phyloP scores from a whole-genome alignment of 73 alveolate genomes.

The Paramecium caudatum region DNA sequence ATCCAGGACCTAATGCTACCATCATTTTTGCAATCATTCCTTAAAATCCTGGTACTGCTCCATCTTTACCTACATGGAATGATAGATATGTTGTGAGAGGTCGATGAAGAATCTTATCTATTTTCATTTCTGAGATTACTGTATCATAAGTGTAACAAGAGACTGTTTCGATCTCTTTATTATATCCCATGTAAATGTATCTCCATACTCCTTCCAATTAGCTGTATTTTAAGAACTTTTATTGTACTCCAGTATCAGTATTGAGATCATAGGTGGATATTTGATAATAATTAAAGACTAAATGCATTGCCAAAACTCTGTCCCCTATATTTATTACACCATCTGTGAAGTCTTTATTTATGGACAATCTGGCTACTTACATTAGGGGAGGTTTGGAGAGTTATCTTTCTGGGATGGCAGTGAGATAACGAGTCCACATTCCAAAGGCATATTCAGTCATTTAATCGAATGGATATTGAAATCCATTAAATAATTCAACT shows the following conservation, averaged over 20 bases:
- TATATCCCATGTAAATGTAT: slow-evolving; percentile 63
- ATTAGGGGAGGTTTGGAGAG: slow-evolving; percentile 13
- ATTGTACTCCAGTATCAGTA: slow-evolving; percentile 13
- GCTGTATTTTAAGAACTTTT: background rate
- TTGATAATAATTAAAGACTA: slow-evolving; percentile 20
- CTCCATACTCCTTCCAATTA: slow-evolving; percentile 60
- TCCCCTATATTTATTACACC: slow-evolving; percentile 45
- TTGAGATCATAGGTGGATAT: slow-evolving; percentile 62
- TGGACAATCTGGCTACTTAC: slow-evolving; percentile 51
- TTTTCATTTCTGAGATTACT: background rate
- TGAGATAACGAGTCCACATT: slow-evolving; percentile 58
- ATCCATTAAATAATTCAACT: slow-evolving; percentile 53
- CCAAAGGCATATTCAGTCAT: slow-evolving; percentile 37
- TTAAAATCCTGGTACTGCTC: background rate
- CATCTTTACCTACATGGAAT: slow-evolving; percentile 22
- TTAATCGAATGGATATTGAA: slow-evolving; percentile 47
- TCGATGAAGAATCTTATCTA: slow-evolving; percentile 28
- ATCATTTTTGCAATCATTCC: background rate
- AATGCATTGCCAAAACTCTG: slow-evolving; percentile 31
- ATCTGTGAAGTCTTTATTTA: background rate
- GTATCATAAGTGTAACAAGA: slow-evolving; percentile 36
- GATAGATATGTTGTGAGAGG: slow-evolving; percentile 15
- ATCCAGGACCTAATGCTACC: slow-evolving; percentile 52
- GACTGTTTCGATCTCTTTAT: slow-evolving; percentile 2
- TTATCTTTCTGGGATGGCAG: slow-evolving; percentile 36